Percentiles rank a stretch among this genome's conserved stretches.
Conservation (phyloP, 2,329 filamentous ascomycete genomes). For the Teratosphaeria viscida region DNA sequence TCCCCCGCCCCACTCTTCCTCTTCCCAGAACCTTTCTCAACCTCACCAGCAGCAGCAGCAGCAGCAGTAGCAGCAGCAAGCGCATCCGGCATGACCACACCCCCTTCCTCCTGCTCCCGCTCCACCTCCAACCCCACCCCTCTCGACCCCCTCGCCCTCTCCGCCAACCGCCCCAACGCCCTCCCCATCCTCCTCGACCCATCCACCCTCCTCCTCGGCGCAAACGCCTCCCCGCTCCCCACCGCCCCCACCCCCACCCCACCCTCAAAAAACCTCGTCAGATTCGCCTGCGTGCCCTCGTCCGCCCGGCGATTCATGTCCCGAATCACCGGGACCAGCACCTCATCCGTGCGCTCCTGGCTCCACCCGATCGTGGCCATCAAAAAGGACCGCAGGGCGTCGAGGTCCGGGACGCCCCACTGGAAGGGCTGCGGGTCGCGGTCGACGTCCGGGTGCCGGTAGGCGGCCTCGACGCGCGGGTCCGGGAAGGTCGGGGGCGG, state of each 20-base stretch:
- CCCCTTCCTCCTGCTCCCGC: neutral
- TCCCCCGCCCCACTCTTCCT: constrained; percentile 1
- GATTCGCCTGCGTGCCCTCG: constrained; percentile 92
- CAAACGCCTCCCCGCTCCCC: constrained; percentile 50
- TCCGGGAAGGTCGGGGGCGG: constrained; percentile 72
- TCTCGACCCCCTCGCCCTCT: constrained; percentile 36
- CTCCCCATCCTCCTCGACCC: constrained; percentile 68
- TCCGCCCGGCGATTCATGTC: constrained; percentile 85
- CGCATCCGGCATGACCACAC: neutral
- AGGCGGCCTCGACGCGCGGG: constrained; percentile 67
- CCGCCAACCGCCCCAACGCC: constrained; percentile 58
- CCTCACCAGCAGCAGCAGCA: neutral
- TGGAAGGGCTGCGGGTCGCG: constrained; percentile 66
- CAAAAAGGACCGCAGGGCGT: constrained; percentile 70
- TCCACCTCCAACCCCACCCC: constrained; percentile 3
- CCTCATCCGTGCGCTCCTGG: constrained; percentile 85
- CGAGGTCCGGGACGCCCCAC: constrained; percentile 91
- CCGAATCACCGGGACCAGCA: constrained; percentile 85
- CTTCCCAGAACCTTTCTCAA: neutral
- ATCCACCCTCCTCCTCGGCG: constrained; percentile 53
- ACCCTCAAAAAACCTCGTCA: constrained; percentile 84
- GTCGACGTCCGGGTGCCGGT: constrained; percentile 80
- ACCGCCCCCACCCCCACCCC: constrained; percentile 54
- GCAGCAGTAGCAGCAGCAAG: neutral
- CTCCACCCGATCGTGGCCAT: constrained; percentile 91